Percentiles rank a stretch among this genome's conserved stretches.
These are phyloP conservation scores for Leccinum subrobustum DNA, from an alignment of 1,284 basidiomycete genomes.

Conservation along the genomic window DNA sequence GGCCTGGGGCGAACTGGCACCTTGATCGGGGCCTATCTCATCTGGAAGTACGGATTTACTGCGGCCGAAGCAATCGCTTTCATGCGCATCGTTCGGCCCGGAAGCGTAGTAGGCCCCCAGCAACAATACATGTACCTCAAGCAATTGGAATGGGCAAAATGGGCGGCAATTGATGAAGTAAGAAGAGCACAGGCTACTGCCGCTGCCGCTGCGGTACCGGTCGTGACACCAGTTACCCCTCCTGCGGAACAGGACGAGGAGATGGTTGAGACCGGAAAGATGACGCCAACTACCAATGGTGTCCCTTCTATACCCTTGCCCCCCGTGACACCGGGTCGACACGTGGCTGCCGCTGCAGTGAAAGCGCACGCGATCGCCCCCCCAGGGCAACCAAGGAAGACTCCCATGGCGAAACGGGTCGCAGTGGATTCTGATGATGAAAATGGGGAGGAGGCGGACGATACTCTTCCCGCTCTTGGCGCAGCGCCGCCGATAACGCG, in stretches of 20 bases:
- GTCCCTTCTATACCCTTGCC: constrained; percentile 45
- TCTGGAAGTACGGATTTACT: constrained; percentile 99
- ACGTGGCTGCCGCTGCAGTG: constrained; percentile 64
- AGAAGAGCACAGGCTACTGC: constrained; percentile 49
- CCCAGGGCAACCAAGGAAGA: constrained; percentile 84
- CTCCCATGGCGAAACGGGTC: constrained; percentile 71
- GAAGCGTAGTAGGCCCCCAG: constrained; percentile 92
- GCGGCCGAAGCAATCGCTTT: constrained; percentile 96
- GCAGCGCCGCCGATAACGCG: constrained; percentile 42
- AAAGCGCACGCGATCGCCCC: constrained; percentile 67
- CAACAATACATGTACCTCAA: constrained; percentile 97
- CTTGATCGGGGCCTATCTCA: constrained; percentile 94
- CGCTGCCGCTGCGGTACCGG: constrained; percentile 39
- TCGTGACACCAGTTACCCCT: constrained; percentile 79
- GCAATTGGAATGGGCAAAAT: constrained; percentile 91
- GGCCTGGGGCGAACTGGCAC: constrained; percentile 93
- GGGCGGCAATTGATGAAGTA: constrained; percentile 83
- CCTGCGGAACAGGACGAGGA: constrained; percentile 69
- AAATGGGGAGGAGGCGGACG: constrained; percentile 54
- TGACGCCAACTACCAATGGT: constrained; percentile 39
- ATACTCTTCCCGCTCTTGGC: constrained; percentile 62
- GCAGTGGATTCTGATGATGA: constrained; percentile 56
- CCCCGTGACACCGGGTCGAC: constrained; percentile 76
- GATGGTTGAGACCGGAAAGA: constrained; percentile 35
- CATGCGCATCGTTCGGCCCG: constrained; percentile 96